phyloP scores from a whole-genome alignment of 2,329 filamentous ascomycete species.

The Colletotrichum plurivorum region DNA sequence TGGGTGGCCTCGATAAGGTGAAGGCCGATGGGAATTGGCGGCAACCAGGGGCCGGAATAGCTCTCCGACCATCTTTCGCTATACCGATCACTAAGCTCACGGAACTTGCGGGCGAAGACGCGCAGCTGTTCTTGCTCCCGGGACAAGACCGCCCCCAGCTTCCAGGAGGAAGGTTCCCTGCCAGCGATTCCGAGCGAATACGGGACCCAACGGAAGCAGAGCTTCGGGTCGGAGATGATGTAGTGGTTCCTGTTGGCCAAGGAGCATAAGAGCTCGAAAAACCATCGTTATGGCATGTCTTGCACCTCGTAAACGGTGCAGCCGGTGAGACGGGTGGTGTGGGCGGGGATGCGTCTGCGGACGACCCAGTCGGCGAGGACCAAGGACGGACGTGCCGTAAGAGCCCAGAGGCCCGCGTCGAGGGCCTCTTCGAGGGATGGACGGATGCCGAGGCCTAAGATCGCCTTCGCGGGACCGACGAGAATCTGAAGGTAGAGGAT shows the following conservation, averaged over 20 bases:
- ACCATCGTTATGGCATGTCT: neutral
- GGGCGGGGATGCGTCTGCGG: neutral
- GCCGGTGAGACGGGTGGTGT: neutral
- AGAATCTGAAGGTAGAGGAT: neutral
- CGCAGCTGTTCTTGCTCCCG: neutral
- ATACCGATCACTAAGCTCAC: neutral
- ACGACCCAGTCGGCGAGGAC: slow-evolving; percentile 8
- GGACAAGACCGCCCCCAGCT: neutral
- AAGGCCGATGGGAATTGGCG: neutral
- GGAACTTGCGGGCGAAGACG: neutral
- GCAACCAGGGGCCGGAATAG: neutral
- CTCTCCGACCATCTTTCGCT: neutral
- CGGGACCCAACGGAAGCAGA: neutral
- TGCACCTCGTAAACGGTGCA: neutral
- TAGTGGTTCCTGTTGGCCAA: neutral
- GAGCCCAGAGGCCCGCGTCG: neutral
- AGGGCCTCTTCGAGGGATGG: neutral
- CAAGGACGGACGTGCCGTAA: neutral
- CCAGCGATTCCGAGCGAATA: neutral
- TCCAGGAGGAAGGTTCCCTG: neutral
- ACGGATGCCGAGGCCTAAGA: neutral
- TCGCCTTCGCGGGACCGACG: neutral
- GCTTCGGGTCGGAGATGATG: neutral
- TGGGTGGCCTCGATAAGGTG: neutral
- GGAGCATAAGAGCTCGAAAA: neutral